Percentiles rank a stretch among this genome's conserved stretches.
These are phyloP conservation scores for Arthroderma sp. DNA, from an alignment of 2,329 filamentous ascomycete genomes.

Conservation along the genomic window DNA sequence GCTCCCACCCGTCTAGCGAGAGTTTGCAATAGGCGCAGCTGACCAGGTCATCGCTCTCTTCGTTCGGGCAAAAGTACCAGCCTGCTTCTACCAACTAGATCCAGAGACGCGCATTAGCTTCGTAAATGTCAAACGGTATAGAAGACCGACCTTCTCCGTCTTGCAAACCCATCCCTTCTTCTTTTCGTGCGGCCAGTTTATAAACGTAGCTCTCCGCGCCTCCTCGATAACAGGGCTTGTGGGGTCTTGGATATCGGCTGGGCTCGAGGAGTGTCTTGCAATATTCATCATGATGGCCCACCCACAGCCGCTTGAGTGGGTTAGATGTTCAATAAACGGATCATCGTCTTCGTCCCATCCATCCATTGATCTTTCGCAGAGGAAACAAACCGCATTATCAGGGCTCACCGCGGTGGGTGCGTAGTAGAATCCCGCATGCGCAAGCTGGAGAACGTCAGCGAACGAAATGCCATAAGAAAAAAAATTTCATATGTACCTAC, in stretches of 20 bases:
- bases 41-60: conserved; percentile 75
- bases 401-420: conserved; percentile 59
- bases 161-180: conserved; percentile 87
- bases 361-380: conserved; percentile 71
- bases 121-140: neutral
- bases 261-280: conserved; percentile 27
- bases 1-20: conserved; percentile 88
- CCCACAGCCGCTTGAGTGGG: conserved; percentile 67
- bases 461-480: neutral
- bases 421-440: conserved; percentile 84
- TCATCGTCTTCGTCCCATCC: conserved; percentile 86
- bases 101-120: conserved; percentile 1
- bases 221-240: conserved; percentile 55
- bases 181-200: conserved; percentile 63
- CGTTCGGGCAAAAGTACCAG: conserved; percentile 82
- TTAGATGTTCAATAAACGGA: conserved; percentile 71
- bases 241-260: conserved; percentile 55
- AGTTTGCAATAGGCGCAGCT: conserved; percentile 85
- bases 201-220: conserved; percentile 73
- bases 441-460: conserved; percentile 46
- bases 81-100: conserved; percentile 72
- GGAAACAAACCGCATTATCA: conserved; percentile 83
- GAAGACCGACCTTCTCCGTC: conserved; percentile 55
- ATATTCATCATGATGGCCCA: conserved; percentile 70
- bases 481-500: conserved; percentile 28